phyloP scores from a whole-genome alignment of 768 basidiomycete genomes.

The Psilocybe cubensis region DNA sequence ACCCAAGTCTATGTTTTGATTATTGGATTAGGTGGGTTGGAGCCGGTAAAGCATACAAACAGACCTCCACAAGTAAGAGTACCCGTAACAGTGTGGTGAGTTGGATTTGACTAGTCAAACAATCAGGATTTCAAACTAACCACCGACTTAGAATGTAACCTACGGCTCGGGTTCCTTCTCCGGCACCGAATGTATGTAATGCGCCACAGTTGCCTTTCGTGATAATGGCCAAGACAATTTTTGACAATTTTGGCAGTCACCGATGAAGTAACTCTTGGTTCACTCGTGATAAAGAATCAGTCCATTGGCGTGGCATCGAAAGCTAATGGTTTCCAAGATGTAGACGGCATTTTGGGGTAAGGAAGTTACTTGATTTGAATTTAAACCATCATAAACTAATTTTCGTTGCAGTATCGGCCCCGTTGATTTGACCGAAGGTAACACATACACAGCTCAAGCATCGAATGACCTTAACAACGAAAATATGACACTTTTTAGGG shows the following conservation, averaged over 20 bases:
- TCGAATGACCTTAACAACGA: neutral
- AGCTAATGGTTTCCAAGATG: slow-evolving; percentile 20
- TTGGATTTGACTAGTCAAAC: slow-evolving; percentile 2
- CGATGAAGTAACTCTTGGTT: slow-evolving; percentile 49
- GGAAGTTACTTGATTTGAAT: neutral
- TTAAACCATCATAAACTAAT: neutral
- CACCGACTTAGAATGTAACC: slow-evolving; percentile 44
- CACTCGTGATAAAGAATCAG: slow-evolving; percentile 22
- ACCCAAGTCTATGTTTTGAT: neutral
- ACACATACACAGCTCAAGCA: neutral
- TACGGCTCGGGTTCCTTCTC: slow-evolving; percentile 60
- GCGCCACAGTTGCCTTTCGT: slow-evolving; percentile 10
- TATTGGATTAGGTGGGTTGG: slow-evolving; percentile 49
- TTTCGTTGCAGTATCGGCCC: slow-evolving; percentile 19
- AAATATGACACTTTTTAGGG: slow-evolving; percentile 1
- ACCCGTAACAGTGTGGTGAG: slow-evolving; percentile 36
- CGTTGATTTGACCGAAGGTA: slow-evolving; percentile 20
- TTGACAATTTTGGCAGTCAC: slow-evolving; percentile 33
- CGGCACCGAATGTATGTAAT: slow-evolving; percentile 51
- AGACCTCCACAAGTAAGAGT: slow-evolving; percentile 46
- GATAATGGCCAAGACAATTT: neutral
- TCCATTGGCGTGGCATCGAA: slow-evolving; percentile 22
- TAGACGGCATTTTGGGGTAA: slow-evolving; percentile 24
- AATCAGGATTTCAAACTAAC: slow-evolving; percentile 3
- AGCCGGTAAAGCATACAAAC: slow-evolving; percentile 47